These are phyloP conservation scores for Botrytis squamosa DNA, from an alignment of 2,329 filamentous ascomycete species.

Conservation along the genomic window DNA sequence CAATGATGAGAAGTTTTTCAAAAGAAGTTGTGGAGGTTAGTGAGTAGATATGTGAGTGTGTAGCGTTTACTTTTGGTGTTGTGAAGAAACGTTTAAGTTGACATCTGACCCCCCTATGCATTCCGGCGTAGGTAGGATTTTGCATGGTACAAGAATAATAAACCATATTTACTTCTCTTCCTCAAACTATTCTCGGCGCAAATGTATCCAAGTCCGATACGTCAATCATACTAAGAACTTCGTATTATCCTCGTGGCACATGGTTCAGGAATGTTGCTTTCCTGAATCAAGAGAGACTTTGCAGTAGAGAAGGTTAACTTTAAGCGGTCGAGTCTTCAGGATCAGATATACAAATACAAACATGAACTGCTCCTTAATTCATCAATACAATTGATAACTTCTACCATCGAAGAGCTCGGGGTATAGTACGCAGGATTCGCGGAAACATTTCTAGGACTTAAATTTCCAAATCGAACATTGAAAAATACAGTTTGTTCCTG, in stretches of 20 bases:
- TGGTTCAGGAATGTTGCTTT: background rate
- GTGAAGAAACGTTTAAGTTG: background rate
- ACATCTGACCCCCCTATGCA: background rate
- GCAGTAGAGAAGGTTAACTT: background rate
- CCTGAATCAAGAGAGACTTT: no score
- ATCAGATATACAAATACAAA: background rate
- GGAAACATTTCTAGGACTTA: background rate
- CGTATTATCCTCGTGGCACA: background rate
- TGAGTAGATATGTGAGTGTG: no score
- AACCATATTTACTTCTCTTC: accelerated
- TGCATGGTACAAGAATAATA: background rate
- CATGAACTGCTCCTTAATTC: background rate
- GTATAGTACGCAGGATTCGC: background rate
- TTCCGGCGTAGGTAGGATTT: background rate
- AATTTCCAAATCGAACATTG: background rate
- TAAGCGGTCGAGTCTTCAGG: background rate
- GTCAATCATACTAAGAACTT: background rate
- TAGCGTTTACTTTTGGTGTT: background rate
- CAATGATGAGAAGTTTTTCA: background rate
- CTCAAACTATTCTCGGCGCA: background rate
- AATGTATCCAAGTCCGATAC: background rate
- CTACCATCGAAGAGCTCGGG: background rate
- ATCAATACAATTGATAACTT: background rate
- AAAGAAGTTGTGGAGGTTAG: no score
- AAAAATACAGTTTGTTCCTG: background rate